Base-by-base conservation (phyloP, 2,329 filamentous ascomycete genomes). In the Ophiostoma quercus region DNA sequence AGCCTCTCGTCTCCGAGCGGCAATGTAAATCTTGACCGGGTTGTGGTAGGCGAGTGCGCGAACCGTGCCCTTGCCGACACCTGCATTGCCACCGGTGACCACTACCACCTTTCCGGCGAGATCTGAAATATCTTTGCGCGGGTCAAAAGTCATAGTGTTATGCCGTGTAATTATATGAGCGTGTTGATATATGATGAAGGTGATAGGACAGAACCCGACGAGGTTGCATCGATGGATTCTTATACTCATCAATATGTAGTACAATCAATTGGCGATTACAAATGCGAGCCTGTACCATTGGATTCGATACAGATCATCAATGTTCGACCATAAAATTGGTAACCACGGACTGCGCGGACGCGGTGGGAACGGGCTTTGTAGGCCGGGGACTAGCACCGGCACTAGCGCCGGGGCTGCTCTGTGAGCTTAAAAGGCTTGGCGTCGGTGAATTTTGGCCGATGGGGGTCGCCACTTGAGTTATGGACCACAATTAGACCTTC, bases 21-120 rank as follows among this genome's bases (percentile, higher is more conserved):
- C 57, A 69, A 87, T 80, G 76, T 83, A 85, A 69, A 88, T 84
- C 67, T 83, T 80, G 2, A 78, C 76, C 19, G 85, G 84, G n/a
- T 77, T 67, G 72, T 82, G 81, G 68, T 78, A 77, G 14, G 80
- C 78, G 8, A 83, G 76, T 3, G 79, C 77, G 14, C 79, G 73
- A 54, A 82, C 75, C 4, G 79, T 79, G 69, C 79, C 77, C 70
- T 77, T 79, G 29, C 82, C 82, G 1, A 84, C 75, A 0, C 82
- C 82, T 34, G 78, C 37, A 71, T 66, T 75, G 75, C 79, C 81
- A 47, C 81, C 81, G 5, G 80, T 82, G n/a, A 82, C 74, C 3
- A 82, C 74, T 11, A 82, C 78, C 16, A 80, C 77, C 69, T 79
- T 81, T 16, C 77, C 78, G 2, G 73, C 66, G 1, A 82, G 76